These are phyloP conservation scores for Aspergillus fumigatiaffinis DNA, from an alignment of 2,329 filamentous ascomycete genomes.

Conservation along the genomic window DNA sequence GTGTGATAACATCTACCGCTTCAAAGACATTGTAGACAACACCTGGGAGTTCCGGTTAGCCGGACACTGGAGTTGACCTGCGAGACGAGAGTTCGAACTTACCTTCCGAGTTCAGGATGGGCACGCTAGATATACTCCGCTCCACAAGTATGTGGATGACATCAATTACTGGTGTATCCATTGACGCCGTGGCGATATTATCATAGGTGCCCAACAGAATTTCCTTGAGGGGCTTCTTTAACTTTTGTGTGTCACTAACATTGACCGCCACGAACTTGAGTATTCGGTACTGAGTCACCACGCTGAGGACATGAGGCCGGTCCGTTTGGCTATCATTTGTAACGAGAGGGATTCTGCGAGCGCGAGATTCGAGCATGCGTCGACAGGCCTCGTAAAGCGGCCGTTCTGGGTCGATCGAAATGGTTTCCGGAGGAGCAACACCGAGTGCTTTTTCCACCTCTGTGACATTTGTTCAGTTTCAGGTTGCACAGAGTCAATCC, in stretches of 20 bases:
- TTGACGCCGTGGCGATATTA: slow-evolving; percentile 74
- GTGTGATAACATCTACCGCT: slow-evolving; percentile 91
- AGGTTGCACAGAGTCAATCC: neutral
- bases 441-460: slow-evolving; percentile 95
- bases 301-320: slow-evolving; percentile 87
- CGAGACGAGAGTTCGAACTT: slow-evolving; percentile 5
- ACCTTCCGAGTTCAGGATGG: slow-evolving; percentile 78
- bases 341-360: slow-evolving; percentile 87
- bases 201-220: slow-evolving; percentile 81
- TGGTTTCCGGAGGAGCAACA: slow-evolving; percentile 84
- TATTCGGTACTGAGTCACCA: slow-evolving; percentile 97
- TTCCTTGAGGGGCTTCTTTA: slow-evolving; percentile 83
- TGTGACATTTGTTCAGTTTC: slow-evolving; percentile 35
- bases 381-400: slow-evolving; percentile 94
- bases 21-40: slow-evolving; percentile 93
- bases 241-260: slow-evolving; percentile 76
- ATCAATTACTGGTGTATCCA: slow-evolving; percentile 88
- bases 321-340: slow-evolving; percentile 93
- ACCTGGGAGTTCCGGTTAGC: slow-evolving; percentile 37
- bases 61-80: neutral
- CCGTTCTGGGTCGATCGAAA: slow-evolving; percentile 87
- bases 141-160: slow-evolving; percentile 92
- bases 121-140: slow-evolving; percentile 89
- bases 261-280: slow-evolving; percentile 99
- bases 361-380: slow-evolving; percentile 88